Evolutionary conservation across 2,329 filamentous ascomycete species (phyloP).

Genomic region (Boeremia exigua): DNA sequence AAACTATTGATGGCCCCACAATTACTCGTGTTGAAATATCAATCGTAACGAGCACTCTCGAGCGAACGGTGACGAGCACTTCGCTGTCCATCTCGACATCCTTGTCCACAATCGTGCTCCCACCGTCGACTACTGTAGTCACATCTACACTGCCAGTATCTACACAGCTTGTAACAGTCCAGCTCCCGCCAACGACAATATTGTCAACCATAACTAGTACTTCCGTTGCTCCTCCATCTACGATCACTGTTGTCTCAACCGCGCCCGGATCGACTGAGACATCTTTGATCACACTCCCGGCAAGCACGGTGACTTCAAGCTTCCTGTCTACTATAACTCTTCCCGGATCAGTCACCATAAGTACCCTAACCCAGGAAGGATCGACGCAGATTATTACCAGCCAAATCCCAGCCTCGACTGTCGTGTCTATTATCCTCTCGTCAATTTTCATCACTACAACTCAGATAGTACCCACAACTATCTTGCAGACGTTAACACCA

Average conservation of each 20-base stretch:
- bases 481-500: constrained; percentile 30
- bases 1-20: constrained; percentile 4
- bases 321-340: constrained; percentile 32
- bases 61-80: background rate
- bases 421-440: constrained; percentile 24
- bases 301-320: constrained; percentile 30
- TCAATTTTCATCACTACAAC: constrained; percentile 27
- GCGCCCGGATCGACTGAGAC: background rate
- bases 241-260: background rate
- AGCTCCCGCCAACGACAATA: constrained; percentile 14
- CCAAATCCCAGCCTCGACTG: constrained; percentile 33
- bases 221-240: background rate
- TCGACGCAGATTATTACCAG: constrained; percentile 33
- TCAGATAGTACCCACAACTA: constrained; percentile 28
- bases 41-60: constrained; percentile 9
- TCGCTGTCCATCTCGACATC: constrained; percentile 4
- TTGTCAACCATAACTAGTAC: constrained; percentile 8
- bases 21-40: constrained; percentile 12
- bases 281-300: constrained; percentile 22
- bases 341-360: constrained; percentile 13
- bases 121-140: constrained; percentile 17
- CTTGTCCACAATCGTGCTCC: constrained; percentile 5
- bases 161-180: constrained; percentile 21
- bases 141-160: constrained; percentile 27
- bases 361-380: constrained; percentile 18